Evolutionary conservation across 768 basidiomycete genomes (phyloP).

Genomic region (Ramaria rubella): DNA sequence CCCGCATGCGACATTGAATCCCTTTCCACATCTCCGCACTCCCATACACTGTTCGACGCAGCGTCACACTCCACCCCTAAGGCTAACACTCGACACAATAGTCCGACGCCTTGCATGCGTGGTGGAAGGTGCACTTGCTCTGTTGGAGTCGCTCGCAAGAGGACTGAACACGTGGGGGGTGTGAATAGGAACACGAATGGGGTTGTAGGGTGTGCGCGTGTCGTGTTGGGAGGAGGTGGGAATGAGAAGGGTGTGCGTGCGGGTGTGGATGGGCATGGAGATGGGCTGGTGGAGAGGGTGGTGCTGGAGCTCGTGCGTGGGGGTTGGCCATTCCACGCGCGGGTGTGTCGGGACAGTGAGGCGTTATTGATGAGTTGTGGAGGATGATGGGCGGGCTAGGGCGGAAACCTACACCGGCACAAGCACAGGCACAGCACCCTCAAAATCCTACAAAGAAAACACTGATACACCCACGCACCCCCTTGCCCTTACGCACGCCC

Average conservation of each 20-base stretch:
- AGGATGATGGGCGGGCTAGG: no score
- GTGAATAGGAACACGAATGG: no score
- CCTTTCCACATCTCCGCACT: no score
- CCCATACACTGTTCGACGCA: constrained; percentile 68
- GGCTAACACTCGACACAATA: constrained; percentile 86
- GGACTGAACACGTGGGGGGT: constrained; percentile 39
- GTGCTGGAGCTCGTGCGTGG: constrained; percentile 72
- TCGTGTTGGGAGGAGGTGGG: constrained; percentile 34
- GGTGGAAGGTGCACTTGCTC: constrained; percentile 93
- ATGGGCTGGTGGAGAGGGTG: constrained; percentile 52
- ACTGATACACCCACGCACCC: constrained; percentile 26
- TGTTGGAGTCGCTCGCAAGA: constrained; percentile 75
- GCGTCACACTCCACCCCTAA: constrained; percentile 87
- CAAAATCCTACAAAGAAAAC: constrained; percentile 13
- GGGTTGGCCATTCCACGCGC: constrained; percentile 82
- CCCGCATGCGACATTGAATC: constrained; percentile 61
- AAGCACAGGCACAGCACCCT: no score
- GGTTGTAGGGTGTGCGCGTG: constrained; percentile 50
- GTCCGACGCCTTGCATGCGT: constrained; percentile 90
- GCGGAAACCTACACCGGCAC: no score
- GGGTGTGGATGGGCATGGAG: no score
- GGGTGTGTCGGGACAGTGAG: no score
- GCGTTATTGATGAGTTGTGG: no score
- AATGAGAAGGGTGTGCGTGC: no score
- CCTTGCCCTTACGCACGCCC: constrained; percentile 53